Base-by-base conservation (phyloP, 306 rosid species). In the Quercus alba region DNA sequence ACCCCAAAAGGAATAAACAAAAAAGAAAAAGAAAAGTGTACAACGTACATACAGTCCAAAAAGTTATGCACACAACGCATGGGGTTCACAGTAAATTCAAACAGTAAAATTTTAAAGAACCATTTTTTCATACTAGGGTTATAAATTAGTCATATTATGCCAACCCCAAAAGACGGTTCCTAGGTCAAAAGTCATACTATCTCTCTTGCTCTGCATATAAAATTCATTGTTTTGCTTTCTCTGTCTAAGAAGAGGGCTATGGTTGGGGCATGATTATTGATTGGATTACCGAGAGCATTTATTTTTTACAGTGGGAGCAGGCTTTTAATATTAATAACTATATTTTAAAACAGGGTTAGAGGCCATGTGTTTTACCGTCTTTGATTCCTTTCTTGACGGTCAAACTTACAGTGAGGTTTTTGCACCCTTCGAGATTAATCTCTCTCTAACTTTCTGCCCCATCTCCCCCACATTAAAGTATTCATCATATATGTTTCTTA, bases 361-460 rank as follows among this genome's bases (percentile, higher is more conserved):
- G 83, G 86, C 72, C 92, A 91, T 86, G 97, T 90, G 95, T 90
- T 90, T 90, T 89, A 91, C 90, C 86, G 74, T 81, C 77, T 86
- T 87, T 89, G 97, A 92, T 94, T 94, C 96, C 91, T 86, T 91
- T 84, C 67, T 89, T 86, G 80, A 77, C 86, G 89, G 98, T 94
- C 97, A 94, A 94, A 94, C 83, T 90, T 84, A 84, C 88, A 81
- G 80, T 73, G 28, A 49, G 77, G 54, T 84, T 84, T 78, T 91
- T 84, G 85, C 85, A 86, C 54, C 85, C 73, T 88, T 91, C 97
- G 92, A 93, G 97, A 89, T 79, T 78, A 86, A 76, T 83, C 82
- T 85, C 87, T 87, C 80, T 86, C 85, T 67, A 28, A 80, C 70
- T 80, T 82, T 81, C 78, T 71, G 74, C 83, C 75, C 85, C 80